Evolutionary conservation across 352 stramenopile species (phyloP).

Genomic region (Phytophthora chlamydospora): DNA sequence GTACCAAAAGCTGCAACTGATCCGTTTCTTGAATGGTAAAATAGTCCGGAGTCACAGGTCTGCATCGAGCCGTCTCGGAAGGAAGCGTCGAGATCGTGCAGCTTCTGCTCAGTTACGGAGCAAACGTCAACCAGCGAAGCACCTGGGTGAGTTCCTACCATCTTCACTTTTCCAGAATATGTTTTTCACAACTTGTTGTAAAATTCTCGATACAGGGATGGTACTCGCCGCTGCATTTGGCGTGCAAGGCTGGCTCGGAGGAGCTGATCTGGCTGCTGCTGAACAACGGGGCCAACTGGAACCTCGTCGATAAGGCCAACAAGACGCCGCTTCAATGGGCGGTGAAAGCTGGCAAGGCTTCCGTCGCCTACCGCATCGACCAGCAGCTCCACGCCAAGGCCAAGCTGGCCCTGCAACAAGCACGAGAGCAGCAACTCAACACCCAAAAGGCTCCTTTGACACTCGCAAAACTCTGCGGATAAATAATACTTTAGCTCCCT

Average conservation of each 20-base stretch:
- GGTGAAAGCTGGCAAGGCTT: constrained; percentile 66
- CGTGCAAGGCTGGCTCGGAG: constrained; percentile 71
- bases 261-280: constrained; percentile 69
- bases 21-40: background rate
- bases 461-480: constrained; percentile 49
- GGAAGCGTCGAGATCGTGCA: constrained; percentile 47
- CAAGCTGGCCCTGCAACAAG: constrained; percentile 39
- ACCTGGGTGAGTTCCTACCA: constrained; percentile 52
- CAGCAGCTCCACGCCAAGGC: constrained; percentile 65
- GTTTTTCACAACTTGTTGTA: background rate
- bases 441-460: constrained; percentile 29
- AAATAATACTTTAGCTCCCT: constrained; percentile 55
- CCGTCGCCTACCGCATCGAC: constrained; percentile 76
- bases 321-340: constrained; percentile 82
- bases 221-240: constrained; percentile 81
- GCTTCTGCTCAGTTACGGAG: constrained; percentile 56
- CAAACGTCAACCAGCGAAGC: constrained; percentile 59
- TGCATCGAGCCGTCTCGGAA: constrained; percentile 69
- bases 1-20: constrained; percentile 2
- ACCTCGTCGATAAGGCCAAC: constrained; percentile 59
- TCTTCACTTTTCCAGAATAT: background rate
- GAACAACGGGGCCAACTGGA: constrained; percentile 66
- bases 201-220: constrained; percentile 44
- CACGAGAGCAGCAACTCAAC: constrained; percentile 29
- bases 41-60: constrained; percentile 65